Conservation (phyloP, 805 yeast genomes). For the Kluyveromyces lactis region DNA sequence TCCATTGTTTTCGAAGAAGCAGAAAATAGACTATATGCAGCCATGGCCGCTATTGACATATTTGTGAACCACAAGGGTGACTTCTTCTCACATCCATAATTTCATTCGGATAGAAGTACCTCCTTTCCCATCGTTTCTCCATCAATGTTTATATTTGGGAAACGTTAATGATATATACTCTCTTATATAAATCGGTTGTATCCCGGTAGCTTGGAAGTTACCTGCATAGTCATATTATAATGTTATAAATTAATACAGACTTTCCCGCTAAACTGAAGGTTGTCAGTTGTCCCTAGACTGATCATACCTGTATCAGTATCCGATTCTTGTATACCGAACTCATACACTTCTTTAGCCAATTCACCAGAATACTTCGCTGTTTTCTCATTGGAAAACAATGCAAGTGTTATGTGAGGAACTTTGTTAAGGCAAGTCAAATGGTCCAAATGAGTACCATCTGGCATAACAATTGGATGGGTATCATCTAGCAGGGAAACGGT, state of each 20-base stretch:
- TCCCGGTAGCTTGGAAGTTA: too few species aligned
- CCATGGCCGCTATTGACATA: slow-evolving; percentile 86
- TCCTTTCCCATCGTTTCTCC: too few species aligned
- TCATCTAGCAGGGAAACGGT: slow-evolving; percentile 31
- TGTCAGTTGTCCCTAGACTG: too few species aligned
- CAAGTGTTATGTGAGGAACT: slow-evolving; percentile 67
- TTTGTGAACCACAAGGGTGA: slow-evolving; percentile 81
- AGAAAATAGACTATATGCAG: slow-evolving; percentile 93
- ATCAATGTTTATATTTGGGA: too few species aligned
- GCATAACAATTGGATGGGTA: neutral
- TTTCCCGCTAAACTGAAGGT: neutral
- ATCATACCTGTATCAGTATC: too few species aligned
- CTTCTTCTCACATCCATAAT: slow-evolving; percentile 22
- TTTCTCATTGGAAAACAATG: slow-evolving; percentile 38
- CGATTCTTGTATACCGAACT: slow-evolving; percentile 1
- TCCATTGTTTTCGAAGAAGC: slow-evolving; percentile 93
- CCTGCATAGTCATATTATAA: too few species aligned
- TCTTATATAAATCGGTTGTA: too few species aligned
- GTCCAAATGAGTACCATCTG: neutral
- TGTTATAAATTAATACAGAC: slow-evolving; percentile 16
- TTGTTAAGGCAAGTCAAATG: slow-evolving; percentile 31
- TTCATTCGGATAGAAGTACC: too few species aligned
- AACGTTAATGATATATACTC: too few species aligned
- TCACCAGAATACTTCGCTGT: slow-evolving; percentile 48
- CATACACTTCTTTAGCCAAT: slow-evolving; percentile 21